Evolutionary conservation across 805 yeast species (phyloP), one percentile per base, ranked within the genome.

Genomic region (Ogataea thermomethanolica): DNA sequence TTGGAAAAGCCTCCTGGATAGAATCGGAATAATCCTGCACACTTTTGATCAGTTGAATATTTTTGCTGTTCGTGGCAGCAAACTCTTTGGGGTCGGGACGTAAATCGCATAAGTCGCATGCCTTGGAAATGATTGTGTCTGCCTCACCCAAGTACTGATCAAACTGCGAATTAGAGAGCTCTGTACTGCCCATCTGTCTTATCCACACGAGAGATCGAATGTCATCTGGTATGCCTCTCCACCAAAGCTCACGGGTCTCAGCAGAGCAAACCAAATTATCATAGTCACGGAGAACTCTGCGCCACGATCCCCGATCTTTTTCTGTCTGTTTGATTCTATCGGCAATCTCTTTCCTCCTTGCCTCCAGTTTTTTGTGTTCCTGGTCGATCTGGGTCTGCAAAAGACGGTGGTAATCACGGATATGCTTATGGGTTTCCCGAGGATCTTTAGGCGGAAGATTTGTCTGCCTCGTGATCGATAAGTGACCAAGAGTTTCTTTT

Each of bases 401-500:
- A 29, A 78, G 45, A 22, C 56, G 49, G 38, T 77, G 74, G 41
- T 74, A 78, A 51, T 78, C 80, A 30, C 61, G 59, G 30, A 74
- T 65, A 54, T 83, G 90, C 44, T 70, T 74, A 22, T 58, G 39
- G 12, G 73, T 71, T 50, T 83, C 89, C 13, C 61, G 58, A 12
- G 59, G 55, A 20, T 73, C 60, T 55, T 83, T 83, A 31, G 88
- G 86, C 0, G 91, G 90, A 27, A 83, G 60, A 65, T 78, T 74
- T 1, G 71, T 60, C 20, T 85, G 89, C 39, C 91, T 62, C 0
- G 89, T 80, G 17, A 67, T 64, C 0, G 81, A 59, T 10, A 69
- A 46, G 39, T 62, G 53, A 8, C 54, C 48, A 13, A 41, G 12
- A 17, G 47, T 55, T 31, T 50, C 53, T 37, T 48, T 35, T 6